Percentiles rank a stretch among this genome's conserved stretches.
Evolutionary conservation across 148 eudicot species (phyloP).

Genomic region (Agrostemma githago): DNA sequence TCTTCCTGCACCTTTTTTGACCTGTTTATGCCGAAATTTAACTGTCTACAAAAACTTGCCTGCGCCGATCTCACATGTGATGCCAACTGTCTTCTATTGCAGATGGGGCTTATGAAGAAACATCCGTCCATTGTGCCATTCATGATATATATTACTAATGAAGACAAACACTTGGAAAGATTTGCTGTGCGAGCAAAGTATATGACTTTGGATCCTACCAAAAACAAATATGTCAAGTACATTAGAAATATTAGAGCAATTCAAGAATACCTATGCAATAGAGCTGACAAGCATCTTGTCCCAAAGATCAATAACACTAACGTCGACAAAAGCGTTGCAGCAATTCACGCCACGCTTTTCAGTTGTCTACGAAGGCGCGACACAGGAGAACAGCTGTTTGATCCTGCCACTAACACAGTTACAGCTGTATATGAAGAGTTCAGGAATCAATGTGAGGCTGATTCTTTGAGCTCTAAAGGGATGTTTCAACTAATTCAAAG

Average conservation of each 20-base stretch:
- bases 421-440: conserved; percentile 67
- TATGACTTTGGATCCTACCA: conserved; percentile 94
- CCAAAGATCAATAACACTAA: conserved; percentile 94
- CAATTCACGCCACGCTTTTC: conserved; percentile 91
- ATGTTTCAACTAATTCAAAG: conserved; percentile 95
- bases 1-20: conserved; percentile 9
- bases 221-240: conserved; percentile 85
- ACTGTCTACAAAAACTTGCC: not conserved
- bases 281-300: conserved; percentile 90
- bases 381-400: conserved; percentile 76
- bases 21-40: not conserved
- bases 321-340: conserved; percentile 91
- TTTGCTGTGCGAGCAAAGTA: conserved; percentile 96
- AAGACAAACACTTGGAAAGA: conserved; percentile 93
- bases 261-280: conserved; percentile 85
- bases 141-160: conserved; percentile 88
- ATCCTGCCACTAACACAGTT: conserved; percentile 69
- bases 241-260: conserved; percentile 84
- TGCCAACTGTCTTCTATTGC: conserved; percentile 19
- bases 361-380: conserved; percentile 78
- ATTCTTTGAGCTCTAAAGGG: conserved; percentile 79
- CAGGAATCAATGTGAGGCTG: conserved; percentile 79
- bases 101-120: conserved; percentile 99
- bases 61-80: not conserved
- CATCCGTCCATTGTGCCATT: conserved; percentile 95